Evolutionary conservation across 2,329 filamentous ascomycete genomes (phyloP), one percentile per base, ranked within the genome.

Genomic region (Neocucurbitaria cava): DNA sequence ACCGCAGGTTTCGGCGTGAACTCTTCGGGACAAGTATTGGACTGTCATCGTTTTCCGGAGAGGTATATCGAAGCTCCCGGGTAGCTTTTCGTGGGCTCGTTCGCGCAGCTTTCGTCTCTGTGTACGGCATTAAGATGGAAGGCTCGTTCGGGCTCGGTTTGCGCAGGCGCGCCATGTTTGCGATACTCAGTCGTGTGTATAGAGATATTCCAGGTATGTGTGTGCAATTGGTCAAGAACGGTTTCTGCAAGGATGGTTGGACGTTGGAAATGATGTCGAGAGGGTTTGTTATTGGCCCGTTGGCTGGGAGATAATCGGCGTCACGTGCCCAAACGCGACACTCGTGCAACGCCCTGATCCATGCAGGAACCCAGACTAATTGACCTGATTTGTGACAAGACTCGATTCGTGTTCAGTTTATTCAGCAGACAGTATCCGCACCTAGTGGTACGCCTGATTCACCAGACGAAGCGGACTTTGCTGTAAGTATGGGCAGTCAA

Each of bases 151-250:
- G 60, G 30, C 64, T 68, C 3, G 70, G 60, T 53, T 74, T 74
- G 43, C 71, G 72, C 21, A 75, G 64, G 45, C 72, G 72, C 43
- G 72, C 72, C 72, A 75, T 75, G 15, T 20, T 49, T 4, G 49
- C n/a, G 13, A 33, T 54, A 43, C 38, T 23, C 42, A 50, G 44
- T 33, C 33, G 35, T 52, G 20, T 49, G 11, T 44, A 41, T 47
- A 48, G 42, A 23, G 36, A 49, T 53, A 40, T 26, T 31, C 39
- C 41, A 46, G 44, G 35, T 21, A 21, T 45, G 31, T 47, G 49
- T 18, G 52, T 5, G 26, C 46, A 30, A 51, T 51, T 55, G 48
- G 51, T 33, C 48, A 35, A 42, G 38, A 54, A 58, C 20, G 39
- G 31, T 24, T 46, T 15, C 28, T 36, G 41, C 54, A 54, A 54